Base-by-base conservation (phyloP, 768 basidiomycete species). In the Boletus rubropictus region DNA sequence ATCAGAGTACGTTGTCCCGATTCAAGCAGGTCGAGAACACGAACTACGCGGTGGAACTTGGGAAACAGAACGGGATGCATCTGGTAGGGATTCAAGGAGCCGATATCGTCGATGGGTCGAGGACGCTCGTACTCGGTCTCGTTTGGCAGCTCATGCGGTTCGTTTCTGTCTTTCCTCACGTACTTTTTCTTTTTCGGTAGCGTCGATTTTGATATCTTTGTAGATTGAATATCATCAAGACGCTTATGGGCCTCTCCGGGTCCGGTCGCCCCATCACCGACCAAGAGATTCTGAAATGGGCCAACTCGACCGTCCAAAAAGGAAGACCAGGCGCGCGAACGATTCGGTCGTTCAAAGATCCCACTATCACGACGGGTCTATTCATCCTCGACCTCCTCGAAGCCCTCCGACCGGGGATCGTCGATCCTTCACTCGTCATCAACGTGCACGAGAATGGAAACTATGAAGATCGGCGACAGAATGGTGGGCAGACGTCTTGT, bases 1-100 rank as follows among this genome's bases (percentile, higher is more conserved):
- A 84, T 63, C 89, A 84, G 73, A 82, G 83, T 57, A 82, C 81
- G 34, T 75, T 99, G 17, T 94, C 94, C 33, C 77, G 91, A 44
- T 99, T 98, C 78, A 99, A 99, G 74, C 84, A 85, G 27, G 92
- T 99, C 22, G 96, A 99, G 71, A 98, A 99, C 69, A 96, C 91
- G 36, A 99, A 98, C 67, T 98, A 99, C 59, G 84, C 73, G 7
- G 86, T 98, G 35, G 96, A 98, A 37, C 82, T 99, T 14, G 94
- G 82, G 3, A 90, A 84, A 66, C 85, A 90, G 66, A 94, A 89
- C 60, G 84, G 86, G 37, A 89, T 99, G 89, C 90, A 89, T 63
- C 72, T 99, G 51, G 93, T 99, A 38, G 94, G 95, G 7, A 97
- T 98, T 52, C 96, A 99, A 64, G 96, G 96, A 11, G 84, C 95